Evolutionary conservation across 176 grass and related monocot species (phyloP).

Genomic region (Puya raimondii): DNA sequence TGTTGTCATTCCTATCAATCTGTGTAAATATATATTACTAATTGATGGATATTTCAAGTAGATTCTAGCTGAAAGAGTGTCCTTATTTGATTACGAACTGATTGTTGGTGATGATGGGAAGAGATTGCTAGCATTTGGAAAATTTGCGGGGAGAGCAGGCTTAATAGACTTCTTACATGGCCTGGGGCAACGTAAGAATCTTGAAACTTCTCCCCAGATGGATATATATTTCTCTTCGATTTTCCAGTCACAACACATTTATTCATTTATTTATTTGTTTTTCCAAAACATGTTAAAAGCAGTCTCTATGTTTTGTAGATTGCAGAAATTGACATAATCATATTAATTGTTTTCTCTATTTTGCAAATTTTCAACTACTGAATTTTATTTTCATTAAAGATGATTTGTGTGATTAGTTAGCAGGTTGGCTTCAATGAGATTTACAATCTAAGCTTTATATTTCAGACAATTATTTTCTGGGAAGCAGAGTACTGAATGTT

Average conservation of each 20-base stretch:
- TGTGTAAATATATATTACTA: not conserved
- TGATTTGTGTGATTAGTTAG: not conserved
- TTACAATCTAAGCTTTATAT: not conserved
- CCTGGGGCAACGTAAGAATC: conserved; percentile 72
- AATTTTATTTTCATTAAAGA: not conserved
- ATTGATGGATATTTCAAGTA: conserved; percentile 5
- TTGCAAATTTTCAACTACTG: not conserved
- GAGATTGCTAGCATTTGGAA: conserved; percentile 84
- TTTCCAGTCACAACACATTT: not conserved
- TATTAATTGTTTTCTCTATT: not conserved
- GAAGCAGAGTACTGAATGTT: not conserved
- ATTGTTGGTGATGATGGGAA: conserved; percentile 74
- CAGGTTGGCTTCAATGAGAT: not conserved
- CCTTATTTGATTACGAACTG: conserved; percentile 87
- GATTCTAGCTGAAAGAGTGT: conserved; percentile 85
- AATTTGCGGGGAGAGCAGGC: conserved; percentile 93
- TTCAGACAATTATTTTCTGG: not conserved
- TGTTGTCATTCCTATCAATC: conserved; percentile 14
- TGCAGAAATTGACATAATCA: not conserved
- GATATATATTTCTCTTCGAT: conserved; percentile 9
- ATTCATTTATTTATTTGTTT: not conserved
- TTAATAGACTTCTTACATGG: conserved; percentile 93
- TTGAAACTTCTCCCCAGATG: conserved; percentile 2
- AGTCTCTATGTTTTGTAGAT: not conserved
- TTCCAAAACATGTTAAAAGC: not conserved